Evolutionary conservation across 345 rosid genomes (phyloP), one percentile per base, ranked within the genome.

Genomic region (Citrus hindsii): DNA sequence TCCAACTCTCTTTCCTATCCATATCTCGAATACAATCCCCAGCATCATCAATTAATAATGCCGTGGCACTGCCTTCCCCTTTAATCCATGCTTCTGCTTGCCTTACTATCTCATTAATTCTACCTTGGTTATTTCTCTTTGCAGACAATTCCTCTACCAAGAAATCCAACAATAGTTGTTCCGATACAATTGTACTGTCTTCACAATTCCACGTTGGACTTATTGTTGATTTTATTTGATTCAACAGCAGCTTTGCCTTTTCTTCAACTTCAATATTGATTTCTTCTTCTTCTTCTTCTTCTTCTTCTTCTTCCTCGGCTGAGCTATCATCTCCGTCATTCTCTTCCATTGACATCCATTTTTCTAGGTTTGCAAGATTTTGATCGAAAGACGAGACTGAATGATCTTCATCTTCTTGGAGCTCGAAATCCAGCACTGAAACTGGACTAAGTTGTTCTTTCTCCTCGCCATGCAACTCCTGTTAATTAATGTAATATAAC

Each of bases 391-490:
- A 86, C 28, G 88, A 83, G 30, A 75, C 76, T 27, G 85, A 83
- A 28, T 78, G 76, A 75, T 81, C 86, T 25, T 83, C 89, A 51
- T 85, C 82, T 79, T 85, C 90, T 65, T 83, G 86, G 35, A 77
- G 83, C 58, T 82, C 82, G 28, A 82, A 79, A 69, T 87, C 90
- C 63, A 86, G 81, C 22, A 84, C 91, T 3, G 92, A 87, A 77
- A 88, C 75, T 8, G 97, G 94, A 74, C 89, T 88, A 28, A 67
- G 77, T 14, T 80, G 88, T 32, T 89, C 89, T 62, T 79, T 62
- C 66, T 82, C 82, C 76, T 86, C 89, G 79, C 69, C 76, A 53
- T 59, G 48, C 71, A 80, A 84, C 61, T 69, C 86, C 89, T 91
- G 90, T 78, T 68, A 9, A 30, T 67, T 68, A 4, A 30, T 67